Conservation (phyloP, 208 protist genomes). For the Leishmania major region DNA sequence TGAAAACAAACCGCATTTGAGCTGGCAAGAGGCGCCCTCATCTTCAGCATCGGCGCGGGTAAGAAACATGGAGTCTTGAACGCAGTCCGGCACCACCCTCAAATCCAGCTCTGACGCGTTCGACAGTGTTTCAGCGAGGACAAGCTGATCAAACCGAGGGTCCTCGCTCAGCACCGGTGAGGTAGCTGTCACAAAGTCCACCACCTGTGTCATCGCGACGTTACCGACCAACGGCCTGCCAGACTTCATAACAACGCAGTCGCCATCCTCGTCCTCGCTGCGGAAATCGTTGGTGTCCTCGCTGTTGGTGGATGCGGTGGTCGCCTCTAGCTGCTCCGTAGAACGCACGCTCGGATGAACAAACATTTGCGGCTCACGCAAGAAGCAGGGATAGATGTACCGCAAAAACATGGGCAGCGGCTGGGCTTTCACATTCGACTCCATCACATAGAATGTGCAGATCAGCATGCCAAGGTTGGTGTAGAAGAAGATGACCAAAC, state of each 20-base stretch:
- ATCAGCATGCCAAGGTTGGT: constrained; percentile 50
- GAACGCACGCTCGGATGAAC: neutral
- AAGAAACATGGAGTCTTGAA: neutral
- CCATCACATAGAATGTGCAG: constrained; percentile 55
- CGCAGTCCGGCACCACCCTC: constrained; percentile 4
- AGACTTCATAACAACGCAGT: neutral
- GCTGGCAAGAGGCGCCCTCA: no score
- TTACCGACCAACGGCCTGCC: constrained; percentile 8
- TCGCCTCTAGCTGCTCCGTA: neutral
- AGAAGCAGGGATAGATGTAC: constrained; percentile 39
- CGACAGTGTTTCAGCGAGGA: constrained; percentile 8
- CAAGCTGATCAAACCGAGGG: constrained; percentile 16
- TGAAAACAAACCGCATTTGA: neutral
- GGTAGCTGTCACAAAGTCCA: constrained; percentile 4
- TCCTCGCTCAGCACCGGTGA: constrained; percentile 18
- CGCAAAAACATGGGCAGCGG: constrained; percentile 39
- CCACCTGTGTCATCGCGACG: constrained; percentile 10
- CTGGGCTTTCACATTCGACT: constrained; percentile 57
- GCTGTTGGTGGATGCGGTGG: neutral
- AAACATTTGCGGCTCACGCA: constrained; percentile 33
- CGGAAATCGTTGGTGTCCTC: neutral
- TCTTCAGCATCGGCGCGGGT: neutral
- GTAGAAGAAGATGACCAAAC: constrained; percentile 58
- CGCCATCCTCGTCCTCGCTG: constrained; percentile 6
- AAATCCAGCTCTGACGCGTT: neutral